Percentiles rank a stretch among this genome's conserved stretches.
Conservation (phyloP, 1,284 basidiomycete genomes). For the Apiotrichum brassicae region DNA sequence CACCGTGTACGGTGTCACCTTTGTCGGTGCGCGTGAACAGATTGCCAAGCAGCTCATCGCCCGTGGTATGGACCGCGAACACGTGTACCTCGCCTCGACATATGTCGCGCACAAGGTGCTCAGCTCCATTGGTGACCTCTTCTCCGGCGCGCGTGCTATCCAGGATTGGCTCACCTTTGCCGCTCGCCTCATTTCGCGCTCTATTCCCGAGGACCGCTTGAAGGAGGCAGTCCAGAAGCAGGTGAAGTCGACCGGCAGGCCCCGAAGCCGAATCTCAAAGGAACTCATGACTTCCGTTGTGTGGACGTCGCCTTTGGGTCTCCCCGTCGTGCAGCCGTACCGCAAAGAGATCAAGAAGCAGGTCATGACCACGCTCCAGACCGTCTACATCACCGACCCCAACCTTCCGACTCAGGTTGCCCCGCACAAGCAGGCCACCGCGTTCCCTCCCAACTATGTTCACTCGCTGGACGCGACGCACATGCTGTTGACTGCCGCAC, state of each 20-base stretch:
- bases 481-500: conserved; percentile 96
- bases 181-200: conserved; percentile 80
- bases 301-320: conserved; percentile 90
- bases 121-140: conserved; percentile 83
- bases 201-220: conserved; percentile 72
- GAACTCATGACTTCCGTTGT: conserved; percentile 95
- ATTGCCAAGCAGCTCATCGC: conserved; percentile 84
- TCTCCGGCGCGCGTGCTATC: conserved; percentile 83
- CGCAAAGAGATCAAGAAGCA: conserved; percentile 73
- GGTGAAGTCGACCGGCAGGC: not conserved
- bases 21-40: conserved; percentile 89
- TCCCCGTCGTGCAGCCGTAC: conserved; percentile 96
- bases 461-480: conserved; percentile 97
- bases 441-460: conserved; percentile 98
- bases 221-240: conserved; percentile 27
- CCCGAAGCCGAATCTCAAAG: conserved; percentile 54
- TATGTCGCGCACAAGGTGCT: conserved; percentile 81
- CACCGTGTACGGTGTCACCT: conserved; percentile 95
- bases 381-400: conserved; percentile 89
- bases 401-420: conserved; percentile 74
- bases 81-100: conserved; percentile 66
- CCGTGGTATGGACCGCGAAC: conserved; percentile 65
- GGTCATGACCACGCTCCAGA: conserved; percentile 77
- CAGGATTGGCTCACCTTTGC: conserved; percentile 83
- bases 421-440: conserved; percentile 79